phyloP scores from a whole-genome alignment of 495 filamentous ascomycete species.

The Aspergillus haitiensis region DNA sequence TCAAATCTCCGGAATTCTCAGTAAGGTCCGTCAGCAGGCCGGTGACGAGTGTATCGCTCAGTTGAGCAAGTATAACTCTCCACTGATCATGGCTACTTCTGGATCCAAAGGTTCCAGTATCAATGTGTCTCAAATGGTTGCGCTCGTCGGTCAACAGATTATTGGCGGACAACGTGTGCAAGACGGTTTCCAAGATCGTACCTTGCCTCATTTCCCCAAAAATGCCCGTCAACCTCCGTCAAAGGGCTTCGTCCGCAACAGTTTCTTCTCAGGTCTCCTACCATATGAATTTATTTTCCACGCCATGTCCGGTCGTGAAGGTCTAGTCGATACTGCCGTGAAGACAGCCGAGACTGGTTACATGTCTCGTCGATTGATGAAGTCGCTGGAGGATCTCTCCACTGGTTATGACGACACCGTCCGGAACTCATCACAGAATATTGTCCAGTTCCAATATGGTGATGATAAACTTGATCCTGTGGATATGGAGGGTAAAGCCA shows the following conservation, averaged over 20 bases:
- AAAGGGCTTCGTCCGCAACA: constrained; percentile 96
- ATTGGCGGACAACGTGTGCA: constrained; percentile 90
- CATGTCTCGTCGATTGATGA: constrained; percentile 98
- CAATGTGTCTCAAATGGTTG: constrained; percentile 99
- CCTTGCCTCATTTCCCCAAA: constrained; percentile 92
- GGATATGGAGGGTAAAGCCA: constrained; percentile 94
- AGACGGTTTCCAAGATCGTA: constrained; percentile 95
- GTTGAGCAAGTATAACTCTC: constrained; percentile 87
- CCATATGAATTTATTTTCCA: constrained; percentile 97
- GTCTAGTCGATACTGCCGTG: constrained; percentile 98
- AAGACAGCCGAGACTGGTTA: constrained; percentile 99
- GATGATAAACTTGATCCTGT: constrained; percentile 93
- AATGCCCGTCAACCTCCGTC: constrained; percentile 85
- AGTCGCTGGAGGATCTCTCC: constrained; percentile 91
- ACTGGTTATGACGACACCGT: constrained; percentile 93
- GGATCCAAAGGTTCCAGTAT: constrained; percentile 95
- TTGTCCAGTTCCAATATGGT: constrained; percentile 97
- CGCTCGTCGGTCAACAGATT: constrained; percentile 95
- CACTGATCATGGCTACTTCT: constrained; percentile 94
- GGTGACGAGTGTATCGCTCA: constrained; percentile 89
- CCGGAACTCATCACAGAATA: constrained; percentile 75
- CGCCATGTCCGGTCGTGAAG: constrained; percentile 97
- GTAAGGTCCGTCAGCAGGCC: constrained; percentile 82
- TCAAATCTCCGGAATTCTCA: constrained; percentile 84
- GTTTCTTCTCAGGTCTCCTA: constrained; percentile 90